Conservation (phyloP, 495 filamentous ascomycete species). For the Rhypophila decipiens region DNA sequence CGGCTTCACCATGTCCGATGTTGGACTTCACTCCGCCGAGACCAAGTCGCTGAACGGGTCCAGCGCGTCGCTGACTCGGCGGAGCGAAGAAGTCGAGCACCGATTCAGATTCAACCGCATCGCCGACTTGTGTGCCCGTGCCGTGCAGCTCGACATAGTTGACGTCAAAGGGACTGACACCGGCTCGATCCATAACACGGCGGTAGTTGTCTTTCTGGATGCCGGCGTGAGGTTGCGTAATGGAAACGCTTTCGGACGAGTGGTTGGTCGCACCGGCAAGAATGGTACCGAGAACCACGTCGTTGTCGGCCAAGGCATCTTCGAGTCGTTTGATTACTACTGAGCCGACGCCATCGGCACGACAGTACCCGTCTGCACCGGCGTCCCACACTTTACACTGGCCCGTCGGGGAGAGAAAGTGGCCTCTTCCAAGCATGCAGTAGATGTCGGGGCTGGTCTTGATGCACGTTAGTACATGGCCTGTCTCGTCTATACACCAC, state of each 20-base stretch:
- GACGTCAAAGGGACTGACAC: constrained; percentile 58
- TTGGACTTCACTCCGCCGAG: constrained; percentile 80
- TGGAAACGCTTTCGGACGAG: constrained; percentile 62
- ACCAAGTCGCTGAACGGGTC: constrained; percentile 57
- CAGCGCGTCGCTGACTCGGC: constrained; percentile 39
- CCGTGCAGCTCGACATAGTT: constrained; percentile 81
- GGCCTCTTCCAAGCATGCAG: constrained; percentile 67
- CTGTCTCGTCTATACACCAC: no score
- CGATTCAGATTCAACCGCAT: constrained; percentile 66
- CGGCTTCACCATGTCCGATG: constrained; percentile 78
- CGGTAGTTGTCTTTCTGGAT: constrained; percentile 60
- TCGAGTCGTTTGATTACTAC: constrained; percentile 65
- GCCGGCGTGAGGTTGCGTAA: constrained; percentile 63
- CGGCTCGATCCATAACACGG: constrained; percentile 55
- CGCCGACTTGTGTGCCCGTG: constrained; percentile 72
- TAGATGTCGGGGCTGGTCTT: constrained; percentile 74
- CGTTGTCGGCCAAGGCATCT: constrained; percentile 65
- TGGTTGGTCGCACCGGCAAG: constrained; percentile 61
- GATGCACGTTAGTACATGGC: no score
- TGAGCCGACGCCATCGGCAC: constrained; percentile 60
- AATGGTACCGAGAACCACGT: constrained; percentile 63
- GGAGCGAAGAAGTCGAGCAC: constrained; percentile 73
- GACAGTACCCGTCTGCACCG: constrained; percentile 66
- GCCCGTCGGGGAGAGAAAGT: constrained; percentile 69
- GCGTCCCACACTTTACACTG: constrained; percentile 73